Conservation (phyloP, 257 asterid species). For the Gentiana dahurica region DNA sequence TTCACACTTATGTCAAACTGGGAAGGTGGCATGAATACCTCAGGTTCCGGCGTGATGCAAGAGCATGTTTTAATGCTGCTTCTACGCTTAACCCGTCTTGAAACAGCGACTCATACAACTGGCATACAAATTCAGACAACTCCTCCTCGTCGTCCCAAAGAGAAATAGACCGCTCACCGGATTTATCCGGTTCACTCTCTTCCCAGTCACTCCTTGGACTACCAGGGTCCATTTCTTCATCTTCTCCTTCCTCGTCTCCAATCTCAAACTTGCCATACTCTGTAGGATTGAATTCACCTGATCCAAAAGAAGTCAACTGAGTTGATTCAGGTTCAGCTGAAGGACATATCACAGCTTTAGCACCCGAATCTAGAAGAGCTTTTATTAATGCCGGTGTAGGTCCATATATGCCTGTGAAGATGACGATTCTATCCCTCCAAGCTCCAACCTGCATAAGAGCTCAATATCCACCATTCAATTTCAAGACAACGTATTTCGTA, state of each 20-base stretch:
- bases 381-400: slow-evolving; percentile 66
- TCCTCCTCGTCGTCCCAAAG: slow-evolving; percentile 92
- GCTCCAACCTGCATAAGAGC: slow-evolving; percentile 53
- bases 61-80: slow-evolving; percentile 51
- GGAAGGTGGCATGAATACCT: slow-evolving; percentile 65
- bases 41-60: slow-evolving; percentile 49
- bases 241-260: slow-evolving; percentile 72
- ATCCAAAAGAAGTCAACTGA: slow-evolving; percentile 58
- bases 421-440: slow-evolving; percentile 93
- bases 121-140: slow-evolving; percentile 57
- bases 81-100: slow-evolving; percentile 61
- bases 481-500: no score
- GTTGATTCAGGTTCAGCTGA: slow-evolving; percentile 80
- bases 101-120: slow-evolving; percentile 64
- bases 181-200: slow-evolving; percentile 68
- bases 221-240: slow-evolving; percentile 38
- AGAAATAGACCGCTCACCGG: slow-evolving; percentile 30
- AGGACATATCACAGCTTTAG: slow-evolving; percentile 92
- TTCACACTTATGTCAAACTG: slow-evolving; percentile 6
- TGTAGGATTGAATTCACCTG: slow-evolving; percentile 57
- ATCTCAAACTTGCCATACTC: slow-evolving; percentile 89
- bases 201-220: slow-evolving; percentile 94
- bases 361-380: slow-evolving; percentile 91
- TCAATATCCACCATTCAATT: no score
- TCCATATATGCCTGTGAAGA: slow-evolving; percentile 81